A percentile compares a stretch with the other conserved stretches of the same genome.
Conservation (phyloP, 495 filamentous ascomycete genomes). For the Letharia columbiana region DNA sequence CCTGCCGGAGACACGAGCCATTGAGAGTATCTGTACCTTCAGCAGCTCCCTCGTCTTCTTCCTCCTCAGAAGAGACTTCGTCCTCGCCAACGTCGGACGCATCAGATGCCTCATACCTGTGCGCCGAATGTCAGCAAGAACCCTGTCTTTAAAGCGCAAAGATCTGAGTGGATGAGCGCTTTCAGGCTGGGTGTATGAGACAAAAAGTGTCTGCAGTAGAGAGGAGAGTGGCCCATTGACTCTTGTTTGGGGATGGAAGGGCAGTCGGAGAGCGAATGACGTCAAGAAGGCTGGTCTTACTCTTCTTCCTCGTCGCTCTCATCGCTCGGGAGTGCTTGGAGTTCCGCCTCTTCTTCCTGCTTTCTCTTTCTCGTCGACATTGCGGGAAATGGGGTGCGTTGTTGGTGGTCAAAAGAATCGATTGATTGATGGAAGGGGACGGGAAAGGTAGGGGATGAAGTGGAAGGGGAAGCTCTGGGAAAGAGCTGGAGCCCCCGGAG, state of each 20-base stretch:
- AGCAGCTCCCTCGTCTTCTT: constrained; percentile 30
- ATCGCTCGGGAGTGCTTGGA: constrained; percentile 53
- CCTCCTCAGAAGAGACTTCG: constrained; percentile 41
- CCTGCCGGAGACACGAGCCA: not conserved
- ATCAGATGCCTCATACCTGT: constrained; percentile 46
- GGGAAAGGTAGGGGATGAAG: not conserved
- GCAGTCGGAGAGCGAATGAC: constrained; percentile 22
- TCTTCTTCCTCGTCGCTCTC: constrained; percentile 57
- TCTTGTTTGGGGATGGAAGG: not conserved
- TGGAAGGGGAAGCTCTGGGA: not conserved
- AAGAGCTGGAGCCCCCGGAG: constrained; percentile 13
- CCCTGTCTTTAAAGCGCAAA: not conserved
- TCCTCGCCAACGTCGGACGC: constrained; percentile 38
- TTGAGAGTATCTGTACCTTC: constrained; percentile 25
- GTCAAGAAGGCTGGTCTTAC: constrained; percentile 36
- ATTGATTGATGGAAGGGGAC: constrained; percentile 7
- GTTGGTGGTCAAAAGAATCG: not conserved
- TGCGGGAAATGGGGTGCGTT: constrained; percentile 11
- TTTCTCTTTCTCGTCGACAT: constrained; percentile 62
- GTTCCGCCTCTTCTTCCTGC: constrained; percentile 51
- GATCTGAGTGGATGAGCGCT: not conserved
- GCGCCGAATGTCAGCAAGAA: constrained; percentile 15
- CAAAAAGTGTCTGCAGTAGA: constrained; percentile 13
- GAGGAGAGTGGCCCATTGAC: constrained; percentile 9
- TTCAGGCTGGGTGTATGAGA: not conserved